A percentile compares a stretch with the other conserved stretches of the same genome.
Conservation (phyloP, 1,139 yeast species). For the Casaregolazyma lundiana region DNA sequence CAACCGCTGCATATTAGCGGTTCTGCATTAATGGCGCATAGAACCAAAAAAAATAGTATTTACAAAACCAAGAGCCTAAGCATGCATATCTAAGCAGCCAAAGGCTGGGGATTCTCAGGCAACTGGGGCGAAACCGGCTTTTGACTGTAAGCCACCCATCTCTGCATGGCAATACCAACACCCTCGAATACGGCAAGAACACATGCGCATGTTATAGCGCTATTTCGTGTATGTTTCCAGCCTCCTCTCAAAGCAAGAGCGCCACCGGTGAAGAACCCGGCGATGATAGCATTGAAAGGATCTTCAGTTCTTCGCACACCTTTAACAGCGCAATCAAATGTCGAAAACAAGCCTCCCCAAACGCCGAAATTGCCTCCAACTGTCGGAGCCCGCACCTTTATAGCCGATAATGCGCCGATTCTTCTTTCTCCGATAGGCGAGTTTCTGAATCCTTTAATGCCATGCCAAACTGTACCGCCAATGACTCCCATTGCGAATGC, state of each 20-base stretch:
- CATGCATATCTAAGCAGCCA: slow-evolving; percentile 24
- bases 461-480: slow-evolving; percentile 99
- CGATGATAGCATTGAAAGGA: slow-evolving; percentile 96
- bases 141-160: slow-evolving; percentile 79
- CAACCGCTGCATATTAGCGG: not conserved
- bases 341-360: slow-evolving; percentile 98
- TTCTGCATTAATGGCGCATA: not conserved
- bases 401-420: slow-evolving; percentile 81
- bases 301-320: slow-evolving; percentile 96
- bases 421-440: slow-evolving; percentile 94
- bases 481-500: slow-evolving; percentile 97
- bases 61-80: not conserved
- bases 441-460: slow-evolving; percentile 96
- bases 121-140: slow-evolving; percentile 53
- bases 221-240: slow-evolving; percentile 93
- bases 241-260: slow-evolving; percentile 98
- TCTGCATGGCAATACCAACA: slow-evolving; percentile 93
- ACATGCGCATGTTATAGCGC: slow-evolving; percentile 97
- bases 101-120: slow-evolving; percentile 30
- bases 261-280: slow-evolving; percentile 98
- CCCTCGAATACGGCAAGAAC: slow-evolving; percentile 96
- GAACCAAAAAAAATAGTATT: not conserved
- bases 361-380: slow-evolving; percentile 99
- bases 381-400: slow-evolving; percentile 95
- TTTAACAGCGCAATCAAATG: slow-evolving; percentile 93